phyloP scores from a whole-genome alignment of 345 rosid species.

The Schrenkiella parvula region DNA sequence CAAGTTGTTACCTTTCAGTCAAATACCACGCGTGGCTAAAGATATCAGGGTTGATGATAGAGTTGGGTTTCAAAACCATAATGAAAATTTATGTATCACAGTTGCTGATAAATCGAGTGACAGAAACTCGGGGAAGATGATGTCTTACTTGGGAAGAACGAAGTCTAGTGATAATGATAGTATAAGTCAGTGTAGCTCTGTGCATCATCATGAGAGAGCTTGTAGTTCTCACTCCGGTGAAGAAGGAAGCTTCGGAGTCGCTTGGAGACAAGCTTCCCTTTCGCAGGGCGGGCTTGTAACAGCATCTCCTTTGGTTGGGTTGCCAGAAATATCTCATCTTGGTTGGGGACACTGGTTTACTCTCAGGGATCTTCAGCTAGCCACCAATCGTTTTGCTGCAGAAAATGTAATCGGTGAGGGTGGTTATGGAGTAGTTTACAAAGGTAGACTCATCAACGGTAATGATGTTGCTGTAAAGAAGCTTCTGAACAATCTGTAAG shows the following conservation, averaged over 20 bases:
- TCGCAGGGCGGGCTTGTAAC: constrained; percentile 61
- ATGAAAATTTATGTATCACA: constrained; percentile 33
- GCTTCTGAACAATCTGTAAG: constrained; percentile 93
- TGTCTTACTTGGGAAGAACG: constrained; percentile 51
- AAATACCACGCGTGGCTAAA: constrained; percentile 77
- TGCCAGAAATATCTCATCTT: constrained; percentile 93
- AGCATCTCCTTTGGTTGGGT: constrained; percentile 85
- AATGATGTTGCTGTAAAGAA: constrained; percentile 96
- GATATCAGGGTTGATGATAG: constrained; percentile 90
- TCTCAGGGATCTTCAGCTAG: constrained; percentile 86
- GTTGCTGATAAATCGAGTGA: constrained; percentile 55
- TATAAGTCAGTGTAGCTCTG: constrained; percentile 75
- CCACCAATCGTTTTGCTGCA: constrained; percentile 65
- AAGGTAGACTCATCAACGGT: constrained; percentile 80
- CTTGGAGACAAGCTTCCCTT: constrained; percentile 67
- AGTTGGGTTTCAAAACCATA: constrained; percentile 50
- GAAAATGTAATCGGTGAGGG: constrained; percentile 96
- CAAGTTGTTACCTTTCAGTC: constrained; percentile 50
- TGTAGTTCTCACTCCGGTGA: constrained; percentile 79
- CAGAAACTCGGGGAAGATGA: constrained; percentile 55
- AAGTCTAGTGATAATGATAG: constrained; percentile 87
- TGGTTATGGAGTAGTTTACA: constrained; percentile 94
- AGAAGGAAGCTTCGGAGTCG: constrained; percentile 80
- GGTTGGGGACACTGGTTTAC: constrained; percentile 99
- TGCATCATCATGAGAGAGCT: constrained; percentile 67